Evolutionary conservation across 1,284 basidiomycete species (phyloP).

Genomic region (Microbotryomycetes sp.): DNA sequence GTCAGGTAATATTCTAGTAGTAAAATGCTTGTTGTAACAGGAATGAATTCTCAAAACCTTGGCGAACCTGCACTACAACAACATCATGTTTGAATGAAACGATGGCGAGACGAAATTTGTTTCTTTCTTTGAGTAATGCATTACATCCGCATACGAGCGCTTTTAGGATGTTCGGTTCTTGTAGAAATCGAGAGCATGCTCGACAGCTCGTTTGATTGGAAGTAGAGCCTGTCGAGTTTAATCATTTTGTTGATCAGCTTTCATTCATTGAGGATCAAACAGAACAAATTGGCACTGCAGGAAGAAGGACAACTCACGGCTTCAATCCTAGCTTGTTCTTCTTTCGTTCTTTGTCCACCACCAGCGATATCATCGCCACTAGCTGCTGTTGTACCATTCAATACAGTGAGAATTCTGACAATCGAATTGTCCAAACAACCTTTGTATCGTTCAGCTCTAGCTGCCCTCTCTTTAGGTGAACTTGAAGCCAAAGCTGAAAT

Average conservation of each 20-base stretch:
- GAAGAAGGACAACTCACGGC: neutral
- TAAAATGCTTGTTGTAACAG: too few species aligned
- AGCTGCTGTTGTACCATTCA: too few species aligned
- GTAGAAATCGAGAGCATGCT: conserved; percentile 56
- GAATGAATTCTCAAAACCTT: too few species aligned
- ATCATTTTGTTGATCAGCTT: too few species aligned
- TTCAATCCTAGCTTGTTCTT: conserved; percentile 59
- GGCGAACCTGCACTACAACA: too few species aligned
- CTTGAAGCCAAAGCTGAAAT: conserved; percentile 49
- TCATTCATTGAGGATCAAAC: too few species aligned
- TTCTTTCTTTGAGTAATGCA: neutral
- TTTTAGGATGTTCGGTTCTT: conserved; percentile 11
- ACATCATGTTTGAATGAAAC: too few species aligned
- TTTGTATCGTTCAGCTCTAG: conserved; percentile 77
- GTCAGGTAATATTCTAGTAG: too few species aligned
- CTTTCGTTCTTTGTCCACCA: conserved; percentile 49
- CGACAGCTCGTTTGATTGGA: conserved; percentile 68
- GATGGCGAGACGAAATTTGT: neutral
- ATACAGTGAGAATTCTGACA: conserved; percentile 70
- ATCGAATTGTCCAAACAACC: conserved; percentile 68
- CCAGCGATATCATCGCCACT: too few species aligned
- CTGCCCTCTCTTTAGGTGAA: conserved; percentile 51
- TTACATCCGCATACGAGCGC: neutral
- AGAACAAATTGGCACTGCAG: too few species aligned
- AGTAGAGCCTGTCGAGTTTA: conserved; percentile 79